Percentiles rank a stretch among this genome's conserved stretches.
Evolutionary conservation across 1,284 basidiomycete genomes (phyloP).

Genomic region (Trichosporon sp.): DNA sequence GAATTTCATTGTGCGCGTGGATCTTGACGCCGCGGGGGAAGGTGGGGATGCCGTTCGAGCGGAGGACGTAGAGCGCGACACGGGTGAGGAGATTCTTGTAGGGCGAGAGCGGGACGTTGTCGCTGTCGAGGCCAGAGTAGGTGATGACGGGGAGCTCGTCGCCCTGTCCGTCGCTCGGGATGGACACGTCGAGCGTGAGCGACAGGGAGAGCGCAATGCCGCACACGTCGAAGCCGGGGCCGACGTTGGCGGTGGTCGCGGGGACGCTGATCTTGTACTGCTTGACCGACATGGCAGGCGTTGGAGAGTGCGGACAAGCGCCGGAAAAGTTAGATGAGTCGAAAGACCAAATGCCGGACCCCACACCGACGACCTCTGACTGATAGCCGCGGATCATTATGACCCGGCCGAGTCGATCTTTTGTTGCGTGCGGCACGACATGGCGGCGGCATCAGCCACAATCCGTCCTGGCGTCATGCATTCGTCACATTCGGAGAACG

Average conservation of each 20-base stretch:
- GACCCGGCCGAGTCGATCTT: slow-evolving; percentile 3
- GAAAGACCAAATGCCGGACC: not conserved
- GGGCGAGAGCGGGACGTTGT: slow-evolving; percentile 85
- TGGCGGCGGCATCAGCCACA: not conserved
- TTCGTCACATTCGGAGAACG: not conserved
- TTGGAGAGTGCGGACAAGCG: not conserved
- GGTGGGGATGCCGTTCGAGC: slow-evolving; percentile 67
- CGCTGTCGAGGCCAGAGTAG: slow-evolving; percentile 83
- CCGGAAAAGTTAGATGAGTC: not conserved
- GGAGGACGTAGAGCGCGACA: slow-evolving; percentile 92
- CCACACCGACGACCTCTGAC: not conserved
- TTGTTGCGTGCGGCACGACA: not conserved
- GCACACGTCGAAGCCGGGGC: slow-evolving; percentile 97
- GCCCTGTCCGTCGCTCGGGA: slow-evolving; percentile 31
- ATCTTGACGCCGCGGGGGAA: slow-evolving; percentile 73
- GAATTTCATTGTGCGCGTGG: slow-evolving; percentile 86
- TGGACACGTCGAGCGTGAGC: slow-evolving; percentile 69
- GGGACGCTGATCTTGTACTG: slow-evolving; percentile 72
- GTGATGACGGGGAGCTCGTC: slow-evolving; percentile 52
- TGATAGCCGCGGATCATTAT: slow-evolving; percentile 3
- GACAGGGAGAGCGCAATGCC: slow-evolving; percentile 90
- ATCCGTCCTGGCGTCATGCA: not conserved
- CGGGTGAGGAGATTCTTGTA: slow-evolving; percentile 99
- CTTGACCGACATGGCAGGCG: slow-evolving; percentile 21
- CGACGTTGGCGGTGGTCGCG: slow-evolving; percentile 96